These are phyloP conservation scores for Bretschneidera sinensis DNA, from an alignment of 345 rosid species.

Conservation along the genomic window DNA sequence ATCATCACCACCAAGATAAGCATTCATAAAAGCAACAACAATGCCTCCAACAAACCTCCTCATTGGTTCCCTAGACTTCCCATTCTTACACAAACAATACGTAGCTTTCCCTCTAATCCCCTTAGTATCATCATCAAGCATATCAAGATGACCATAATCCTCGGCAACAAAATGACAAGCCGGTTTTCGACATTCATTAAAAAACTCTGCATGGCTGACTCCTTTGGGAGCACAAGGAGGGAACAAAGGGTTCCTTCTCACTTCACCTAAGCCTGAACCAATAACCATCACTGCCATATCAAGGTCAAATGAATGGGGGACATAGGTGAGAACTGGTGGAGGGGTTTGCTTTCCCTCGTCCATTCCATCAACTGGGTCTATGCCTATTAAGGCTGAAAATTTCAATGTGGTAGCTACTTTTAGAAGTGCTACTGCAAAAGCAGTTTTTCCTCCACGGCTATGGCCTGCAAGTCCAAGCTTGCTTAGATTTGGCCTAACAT, in stretches of 20 bases:
- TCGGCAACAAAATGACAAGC: slow-evolving; percentile 67
- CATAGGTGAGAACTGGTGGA: slow-evolving; percentile 65
- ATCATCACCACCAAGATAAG: slow-evolving; percentile 49
- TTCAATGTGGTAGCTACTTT: slow-evolving; percentile 34
- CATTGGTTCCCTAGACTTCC: slow-evolving; percentile 68
- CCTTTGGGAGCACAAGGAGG: slow-evolving; percentile 84
- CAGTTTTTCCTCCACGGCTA: slow-evolving; percentile 86
- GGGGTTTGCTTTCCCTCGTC: slow-evolving; percentile 64
- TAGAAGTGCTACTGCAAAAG: slow-evolving; percentile 58
- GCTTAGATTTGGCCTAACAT: slow-evolving; percentile 47
- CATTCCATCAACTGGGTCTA: slow-evolving; percentile 87
- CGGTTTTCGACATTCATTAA: slow-evolving; percentile 54
- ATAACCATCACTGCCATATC: slow-evolving; percentile 56
- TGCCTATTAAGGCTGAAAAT: slow-evolving; percentile 62
- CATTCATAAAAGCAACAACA: slow-evolving; percentile 62
- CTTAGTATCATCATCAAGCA: slow-evolving; percentile 74
- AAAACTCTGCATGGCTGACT: slow-evolving; percentile 68
- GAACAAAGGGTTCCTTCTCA: slow-evolving; percentile 32
- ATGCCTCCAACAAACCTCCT: slow-evolving; percentile 69
- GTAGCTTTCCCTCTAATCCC: slow-evolving; percentile 55
- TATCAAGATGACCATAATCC: slow-evolving; percentile 76
- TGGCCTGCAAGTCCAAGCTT: slow-evolving; percentile 77
- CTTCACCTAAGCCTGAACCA: slow-evolving; percentile 75
- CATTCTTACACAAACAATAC: slow-evolving; percentile 72
- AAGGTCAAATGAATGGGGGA: slow-evolving; percentile 60